A percentile compares a stretch with the other conserved stretches of the same genome.
These are phyloP conservation scores for Diutina mesorugosa DNA, from an alignment of 1,139 yeast species.

Conservation along the genomic window DNA sequence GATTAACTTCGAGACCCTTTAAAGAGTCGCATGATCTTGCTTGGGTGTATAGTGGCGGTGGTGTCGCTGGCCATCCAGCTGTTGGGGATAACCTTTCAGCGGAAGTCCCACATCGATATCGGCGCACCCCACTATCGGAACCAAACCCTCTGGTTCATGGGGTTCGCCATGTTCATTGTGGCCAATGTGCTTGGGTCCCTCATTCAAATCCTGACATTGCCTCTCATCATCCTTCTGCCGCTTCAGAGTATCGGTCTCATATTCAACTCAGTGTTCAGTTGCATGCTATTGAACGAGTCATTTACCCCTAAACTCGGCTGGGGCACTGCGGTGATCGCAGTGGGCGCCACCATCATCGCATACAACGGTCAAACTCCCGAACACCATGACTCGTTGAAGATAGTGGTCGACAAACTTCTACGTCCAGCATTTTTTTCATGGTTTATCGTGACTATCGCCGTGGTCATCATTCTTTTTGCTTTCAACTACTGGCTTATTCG, in stretches of 20 bases:
- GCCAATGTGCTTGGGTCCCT: constrained; percentile 75
- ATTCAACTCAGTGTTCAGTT: constrained; percentile 64
- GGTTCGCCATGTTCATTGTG: constrained; percentile 54
- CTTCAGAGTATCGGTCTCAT: constrained; percentile 80
- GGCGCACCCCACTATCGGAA: constrained; percentile 22
- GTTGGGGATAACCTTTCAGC: constrained; percentile 69
- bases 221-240: constrained; percentile 69
- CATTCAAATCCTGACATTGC: constrained; percentile 75
- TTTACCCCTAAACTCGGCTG: constrained; percentile 44
- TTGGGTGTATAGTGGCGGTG: constrained; percentile 66
- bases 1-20: not conserved
- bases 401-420: constrained; percentile 15
- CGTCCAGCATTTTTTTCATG: constrained; percentile 20
- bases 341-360: constrained; percentile 77
- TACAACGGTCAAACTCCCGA: constrained; percentile 36
- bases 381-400: constrained; percentile 14
- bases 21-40: not conserved
- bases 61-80: constrained; percentile 74
- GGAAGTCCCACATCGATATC: constrained; percentile 55
- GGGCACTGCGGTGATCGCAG: constrained; percentile 58
- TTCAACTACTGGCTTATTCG: not conserved
- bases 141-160: constrained; percentile 63
- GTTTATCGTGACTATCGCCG: constrained; percentile 24
- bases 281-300: constrained; percentile 55
- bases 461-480: constrained; percentile 9